These are phyloP conservation scores for Didymella sp. DNA, from an alignment of 2,329 filamentous ascomycete species.

Conservation along the genomic window DNA sequence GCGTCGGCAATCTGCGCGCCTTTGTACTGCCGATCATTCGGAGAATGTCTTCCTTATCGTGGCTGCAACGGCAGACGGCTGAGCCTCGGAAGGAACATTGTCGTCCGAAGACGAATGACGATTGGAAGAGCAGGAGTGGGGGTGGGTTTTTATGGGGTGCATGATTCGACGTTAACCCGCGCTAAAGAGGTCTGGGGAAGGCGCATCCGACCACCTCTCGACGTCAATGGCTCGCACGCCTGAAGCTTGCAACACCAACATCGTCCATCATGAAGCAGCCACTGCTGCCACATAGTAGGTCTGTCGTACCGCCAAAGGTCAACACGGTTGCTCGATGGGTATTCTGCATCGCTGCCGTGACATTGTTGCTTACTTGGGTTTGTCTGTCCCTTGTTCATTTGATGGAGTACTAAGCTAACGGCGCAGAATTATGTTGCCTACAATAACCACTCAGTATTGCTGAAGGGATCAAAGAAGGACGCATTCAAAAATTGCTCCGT, in stretches of 20 bases:
- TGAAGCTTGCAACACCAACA: background rate
- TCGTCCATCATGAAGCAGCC: slow-evolving; percentile 11
- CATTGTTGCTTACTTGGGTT: slow-evolving; percentile 12
- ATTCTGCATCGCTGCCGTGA: slow-evolving; percentile 7
- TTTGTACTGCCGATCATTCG: slow-evolving; percentile 15
- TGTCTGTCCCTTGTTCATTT: background rate
- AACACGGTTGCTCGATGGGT: slow-evolving; percentile 1
- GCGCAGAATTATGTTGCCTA: slow-evolving; percentile 6
- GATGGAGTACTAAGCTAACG: background rate
- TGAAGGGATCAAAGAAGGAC: slow-evolving; percentile 14
- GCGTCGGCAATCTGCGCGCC: background rate
- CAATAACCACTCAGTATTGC: background rate
- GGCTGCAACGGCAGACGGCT: slow-evolving; percentile 3
- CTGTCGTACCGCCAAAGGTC: background rate
- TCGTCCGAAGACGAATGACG: slow-evolving; percentile 4
- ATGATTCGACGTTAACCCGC: slow-evolving; percentile 9
- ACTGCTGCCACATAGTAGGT: background rate
- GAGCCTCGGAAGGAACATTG: slow-evolving; percentile 3
- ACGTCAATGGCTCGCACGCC: background rate
- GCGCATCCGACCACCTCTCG: slow-evolving; percentile 6
- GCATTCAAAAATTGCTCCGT: slow-evolving; percentile 61
- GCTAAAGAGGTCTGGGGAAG: slow-evolving; percentile 3
- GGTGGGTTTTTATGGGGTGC: slow-evolving; percentile 16
- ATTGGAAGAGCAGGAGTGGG: slow-evolving; percentile 4
- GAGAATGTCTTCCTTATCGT: slow-evolving; percentile 17